These are phyloP conservation scores for Miscanthus sacchariflorus DNA, from an alignment of 202 grass and related monocot genomes.

Conservation along the genomic window DNA sequence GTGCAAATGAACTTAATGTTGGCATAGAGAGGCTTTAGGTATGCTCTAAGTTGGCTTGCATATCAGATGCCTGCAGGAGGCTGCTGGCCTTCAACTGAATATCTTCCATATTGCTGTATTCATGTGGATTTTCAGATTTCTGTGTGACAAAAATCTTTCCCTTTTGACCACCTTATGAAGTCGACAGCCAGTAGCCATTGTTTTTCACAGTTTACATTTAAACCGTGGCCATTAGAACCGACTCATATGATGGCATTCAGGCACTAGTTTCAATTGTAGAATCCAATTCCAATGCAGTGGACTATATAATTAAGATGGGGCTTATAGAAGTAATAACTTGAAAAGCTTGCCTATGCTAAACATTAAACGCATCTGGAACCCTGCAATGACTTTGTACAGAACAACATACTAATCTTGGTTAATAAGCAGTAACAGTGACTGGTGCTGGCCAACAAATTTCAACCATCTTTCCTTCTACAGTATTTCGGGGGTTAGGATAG, in stretches of 20 bases:
- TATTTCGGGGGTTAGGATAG: not conserved
- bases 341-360: conserved; percentile 2
- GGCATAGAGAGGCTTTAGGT: not conserved
- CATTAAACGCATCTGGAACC: conserved; percentile 21
- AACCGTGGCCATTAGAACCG: not conserved
- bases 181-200: not conserved
- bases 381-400: not conserved
- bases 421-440: conserved; percentile 12
- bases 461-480: not conserved
- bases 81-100: conserved; percentile 14
- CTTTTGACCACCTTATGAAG: not conserved
- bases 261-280: not conserved
- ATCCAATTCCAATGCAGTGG: not conserved
- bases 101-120: not conserved
- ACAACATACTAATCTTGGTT: not conserved
- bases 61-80: conserved; percentile 1
- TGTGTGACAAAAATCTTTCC: not conserved
- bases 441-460: not conserved
- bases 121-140: not conserved
- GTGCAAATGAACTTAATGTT: conserved; percentile 4
- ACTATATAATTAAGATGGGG: not conserved
- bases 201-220: conserved; percentile 10
- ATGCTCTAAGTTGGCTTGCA: not conserved
- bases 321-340: not conserved
- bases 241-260: not conserved